A percentile compares a stretch with the other conserved stretches of the same genome.
Conservation (phyloP, 352 stramenopile species). For the Elongisporangium anandrum region DNA sequence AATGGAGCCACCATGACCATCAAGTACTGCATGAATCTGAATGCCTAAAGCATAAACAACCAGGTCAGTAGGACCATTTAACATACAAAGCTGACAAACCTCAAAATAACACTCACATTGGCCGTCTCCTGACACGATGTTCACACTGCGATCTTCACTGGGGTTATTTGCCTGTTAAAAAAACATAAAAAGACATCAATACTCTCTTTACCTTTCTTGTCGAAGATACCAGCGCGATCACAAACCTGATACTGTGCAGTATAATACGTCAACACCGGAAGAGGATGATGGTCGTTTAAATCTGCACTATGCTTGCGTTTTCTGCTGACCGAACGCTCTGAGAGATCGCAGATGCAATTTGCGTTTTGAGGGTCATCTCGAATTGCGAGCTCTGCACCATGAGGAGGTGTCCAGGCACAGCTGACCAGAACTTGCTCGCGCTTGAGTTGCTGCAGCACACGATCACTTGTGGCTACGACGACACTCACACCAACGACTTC, state of each 20-base stretch:
- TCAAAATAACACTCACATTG: conserved; percentile 15
- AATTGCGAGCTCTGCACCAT: conserved; percentile 23
- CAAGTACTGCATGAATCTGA: conserved; percentile 53
- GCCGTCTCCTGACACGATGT: conserved; percentile 30
- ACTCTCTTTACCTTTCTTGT: too few relatives aligned
- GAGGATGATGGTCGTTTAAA: conserved; percentile 1
- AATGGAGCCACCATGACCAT: conserved; percentile 61
- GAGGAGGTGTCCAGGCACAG: conserved; percentile 44
- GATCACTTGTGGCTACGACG: conserved; percentile 34
- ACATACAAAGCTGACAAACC: neutral
- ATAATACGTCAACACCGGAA: conserved; percentile 22
- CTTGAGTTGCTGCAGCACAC: conserved; percentile 32
- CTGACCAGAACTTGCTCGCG: conserved; percentile 28
- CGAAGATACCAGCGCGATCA: neutral
- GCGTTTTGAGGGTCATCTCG: neutral
- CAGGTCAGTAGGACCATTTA: neutral
- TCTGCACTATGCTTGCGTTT: conserved; percentile 14
- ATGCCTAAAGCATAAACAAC: conserved; percentile 16
- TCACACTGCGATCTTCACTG: conserved; percentile 65
- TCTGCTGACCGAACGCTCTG: conserved; percentile 6
- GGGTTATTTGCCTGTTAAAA: conserved; percentile 43
- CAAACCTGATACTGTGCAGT: conserved; percentile 59
- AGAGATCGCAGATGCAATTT: conserved; percentile 15
- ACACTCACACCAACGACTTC: conserved; percentile 50
- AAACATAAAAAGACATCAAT: conserved; percentile 1